Percentiles rank a stretch among this genome's conserved stretches.
These are phyloP conservation scores for Calocera cornea DNA, from an alignment of 768 basidiomycete genomes.

Conservation along the genomic window DNA sequence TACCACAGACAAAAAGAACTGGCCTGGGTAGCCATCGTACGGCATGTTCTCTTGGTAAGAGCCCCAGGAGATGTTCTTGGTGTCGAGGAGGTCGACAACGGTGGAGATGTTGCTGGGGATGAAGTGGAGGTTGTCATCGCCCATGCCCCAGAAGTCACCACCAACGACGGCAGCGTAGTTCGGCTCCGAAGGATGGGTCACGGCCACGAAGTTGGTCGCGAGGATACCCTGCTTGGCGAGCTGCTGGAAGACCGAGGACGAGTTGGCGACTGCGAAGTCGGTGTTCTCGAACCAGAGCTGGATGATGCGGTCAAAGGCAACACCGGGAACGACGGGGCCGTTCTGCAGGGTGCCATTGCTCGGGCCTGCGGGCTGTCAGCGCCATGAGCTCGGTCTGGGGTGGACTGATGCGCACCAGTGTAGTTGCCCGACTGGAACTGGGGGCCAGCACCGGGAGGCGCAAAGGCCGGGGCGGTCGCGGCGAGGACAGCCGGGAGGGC, in stretches of 20 bases:
- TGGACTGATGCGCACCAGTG: conserved; percentile 20
- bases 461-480: conserved; percentile 5
- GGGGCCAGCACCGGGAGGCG: conserved; percentile 14
- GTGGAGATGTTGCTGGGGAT: conserved; percentile 32
- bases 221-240: conserved; percentile 40
- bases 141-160: conserved; percentile 42
- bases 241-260: conserved; percentile 21
- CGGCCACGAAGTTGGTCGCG: conserved; percentile 23
- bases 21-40: conserved; percentile 33
- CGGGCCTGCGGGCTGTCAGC: conserved; percentile 28
- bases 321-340: conserved; percentile 28
- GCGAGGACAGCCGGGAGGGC: neutral
- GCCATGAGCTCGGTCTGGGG: conserved; percentile 20
- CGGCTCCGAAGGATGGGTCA: conserved; percentile 48
- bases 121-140: conserved; percentile 29
- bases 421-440: conserved; percentile 12
- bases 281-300: conserved; percentile 41
- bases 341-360: conserved; percentile 34
- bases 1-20: conserved; percentile 21
- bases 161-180: conserved; percentile 41
- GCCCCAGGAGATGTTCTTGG: conserved; percentile 44
- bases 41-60: conserved; percentile 51
- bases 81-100: conserved; percentile 46
- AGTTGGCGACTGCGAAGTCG: conserved; percentile 30
- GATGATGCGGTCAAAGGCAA: conserved; percentile 36